These are phyloP conservation scores for Tremella mesenterica DNA, from an alignment of 768 basidiomycete genomes.

Conservation along the genomic window DNA sequence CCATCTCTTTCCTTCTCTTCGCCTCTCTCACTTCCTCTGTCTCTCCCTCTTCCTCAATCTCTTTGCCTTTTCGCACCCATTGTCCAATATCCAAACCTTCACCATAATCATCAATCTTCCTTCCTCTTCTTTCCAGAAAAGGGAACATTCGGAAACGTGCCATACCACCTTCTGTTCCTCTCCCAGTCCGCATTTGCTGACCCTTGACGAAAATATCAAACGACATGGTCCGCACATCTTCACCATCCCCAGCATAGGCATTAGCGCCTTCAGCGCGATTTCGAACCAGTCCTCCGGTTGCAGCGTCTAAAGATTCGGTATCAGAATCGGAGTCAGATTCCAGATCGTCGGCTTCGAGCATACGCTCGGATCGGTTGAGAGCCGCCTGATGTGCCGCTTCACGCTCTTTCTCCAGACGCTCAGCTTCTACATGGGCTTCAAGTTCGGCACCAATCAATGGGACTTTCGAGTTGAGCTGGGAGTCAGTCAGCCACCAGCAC, in stretches of 20 bases:
- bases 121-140: slow-evolving; percentile 74
- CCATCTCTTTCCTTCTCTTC: slow-evolving; percentile 59
- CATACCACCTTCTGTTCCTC: slow-evolving; percentile 18
- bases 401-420: slow-evolving; percentile 67
- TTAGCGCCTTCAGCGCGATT: slow-evolving; percentile 11
- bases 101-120: slow-evolving; percentile 89
- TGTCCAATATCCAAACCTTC: slow-evolving; percentile 90
- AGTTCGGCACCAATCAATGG: slow-evolving; percentile 82
- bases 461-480: slow-evolving; percentile 76
- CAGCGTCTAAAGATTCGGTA: slow-evolving; percentile 58
- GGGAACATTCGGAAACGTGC: slow-evolving; percentile 91
- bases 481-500: slow-evolving; percentile 1
- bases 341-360: slow-evolving; percentile 81
- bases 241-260: slow-evolving; percentile 35
- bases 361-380: slow-evolving; percentile 68
- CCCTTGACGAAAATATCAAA: slow-evolving; percentile 97
- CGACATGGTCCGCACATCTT: slow-evolving; percentile 50
- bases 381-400: slow-evolving; percentile 80
- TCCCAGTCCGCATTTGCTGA: slow-evolving; percentile 66
- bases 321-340: slow-evolving; percentile 51
- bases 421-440: slow-evolving; percentile 66
- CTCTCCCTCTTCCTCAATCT: slow-evolving; percentile 81
- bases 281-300: slow-evolving; percentile 45
- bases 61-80: slow-evolving; percentile 87
- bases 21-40: slow-evolving; percentile 68